These are phyloP conservation scores for Ormosia emarginata DNA, from an alignment of 306 rosid genomes.

Conservation along the genomic window DNA sequence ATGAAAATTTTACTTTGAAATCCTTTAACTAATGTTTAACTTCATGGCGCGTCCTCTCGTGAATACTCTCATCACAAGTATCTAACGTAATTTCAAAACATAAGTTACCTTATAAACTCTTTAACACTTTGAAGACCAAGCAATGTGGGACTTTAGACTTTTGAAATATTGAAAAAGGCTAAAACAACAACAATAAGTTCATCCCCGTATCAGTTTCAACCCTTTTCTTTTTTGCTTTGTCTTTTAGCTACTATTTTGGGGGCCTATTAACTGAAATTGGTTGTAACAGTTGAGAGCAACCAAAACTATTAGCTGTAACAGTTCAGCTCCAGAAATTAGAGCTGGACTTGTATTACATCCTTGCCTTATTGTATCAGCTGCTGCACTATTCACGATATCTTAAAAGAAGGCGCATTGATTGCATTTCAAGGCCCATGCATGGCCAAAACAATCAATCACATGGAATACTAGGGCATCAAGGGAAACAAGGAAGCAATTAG, in stretches of 20 bases:
- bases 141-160: too few relatives aligned
- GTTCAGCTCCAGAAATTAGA: neutral
- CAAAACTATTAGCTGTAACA: neutral
- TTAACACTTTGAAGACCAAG: too few relatives aligned
- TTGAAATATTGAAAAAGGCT: too few relatives aligned
- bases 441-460: conserved; percentile 30
- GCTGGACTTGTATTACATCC: neutral
- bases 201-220: neutral
- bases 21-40: too few relatives aligned
- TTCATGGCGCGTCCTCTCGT: too few relatives aligned
- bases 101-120: too few relatives aligned
- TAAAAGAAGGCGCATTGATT: conserved; percentile 22
- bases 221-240: neutral
- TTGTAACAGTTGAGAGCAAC: neutral
- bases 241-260: neutral
- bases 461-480: conserved; percentile 12
- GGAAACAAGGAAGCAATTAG: conserved; percentile 36
- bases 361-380: neutral
- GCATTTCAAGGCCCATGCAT: conserved; percentile 16
- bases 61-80: too few relatives aligned
- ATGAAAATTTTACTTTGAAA: too few relatives aligned
- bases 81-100: too few relatives aligned
- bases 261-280: neutral
- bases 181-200: too few relatives aligned
- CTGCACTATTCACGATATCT: neutral